Evolutionary conservation across 2,329 filamentous ascomycete genomes (phyloP).

Genomic region (Colletotrichum camelliae): DNA sequence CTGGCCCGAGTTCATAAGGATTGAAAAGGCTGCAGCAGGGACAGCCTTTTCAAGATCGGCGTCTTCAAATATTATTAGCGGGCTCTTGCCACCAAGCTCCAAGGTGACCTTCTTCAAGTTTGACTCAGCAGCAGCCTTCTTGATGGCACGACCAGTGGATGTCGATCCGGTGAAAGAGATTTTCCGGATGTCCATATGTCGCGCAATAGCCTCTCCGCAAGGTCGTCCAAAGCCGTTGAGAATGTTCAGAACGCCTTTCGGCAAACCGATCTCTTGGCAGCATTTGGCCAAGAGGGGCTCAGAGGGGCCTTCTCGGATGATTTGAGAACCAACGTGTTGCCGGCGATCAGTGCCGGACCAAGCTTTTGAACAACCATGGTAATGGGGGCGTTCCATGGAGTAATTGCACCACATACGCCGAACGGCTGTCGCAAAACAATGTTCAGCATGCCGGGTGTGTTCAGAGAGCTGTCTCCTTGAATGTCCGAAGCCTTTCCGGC

Average conservation of each 20-base stretch:
- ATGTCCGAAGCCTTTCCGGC: not conserved
- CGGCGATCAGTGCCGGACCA: conserved; percentile 48
- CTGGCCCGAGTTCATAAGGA: conserved; percentile 22
- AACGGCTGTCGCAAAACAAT: not conserved
- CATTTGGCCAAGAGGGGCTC: conserved; percentile 66
- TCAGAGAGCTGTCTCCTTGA: not conserved
- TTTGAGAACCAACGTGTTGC: conserved; percentile 84
- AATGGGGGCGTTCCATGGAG: not conserved
- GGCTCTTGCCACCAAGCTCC: conserved; percentile 51
- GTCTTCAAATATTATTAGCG: conserved; percentile 49
- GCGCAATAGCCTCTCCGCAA: not conserved
- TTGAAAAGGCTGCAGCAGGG: conserved; percentile 22
- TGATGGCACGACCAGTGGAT: not conserved
- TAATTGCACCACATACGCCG: not conserved
- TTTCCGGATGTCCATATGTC: conserved; percentile 17
- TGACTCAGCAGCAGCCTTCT: conserved; percentile 35
- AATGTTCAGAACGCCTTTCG: conserved; percentile 23
- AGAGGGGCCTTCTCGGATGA: conserved; percentile 85
- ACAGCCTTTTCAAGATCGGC: conserved; percentile 49
- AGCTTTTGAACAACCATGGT: not conserved
- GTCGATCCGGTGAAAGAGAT: conserved; percentile 10
- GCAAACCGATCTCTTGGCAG: conserved; percentile 56
- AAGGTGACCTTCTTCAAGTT: conserved; percentile 45
- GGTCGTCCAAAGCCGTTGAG: conserved; percentile 10
- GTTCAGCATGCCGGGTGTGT: not conserved